Conservation (phyloP, 73 alveolate genomes). For the Tetrahymena borealis region DNA sequence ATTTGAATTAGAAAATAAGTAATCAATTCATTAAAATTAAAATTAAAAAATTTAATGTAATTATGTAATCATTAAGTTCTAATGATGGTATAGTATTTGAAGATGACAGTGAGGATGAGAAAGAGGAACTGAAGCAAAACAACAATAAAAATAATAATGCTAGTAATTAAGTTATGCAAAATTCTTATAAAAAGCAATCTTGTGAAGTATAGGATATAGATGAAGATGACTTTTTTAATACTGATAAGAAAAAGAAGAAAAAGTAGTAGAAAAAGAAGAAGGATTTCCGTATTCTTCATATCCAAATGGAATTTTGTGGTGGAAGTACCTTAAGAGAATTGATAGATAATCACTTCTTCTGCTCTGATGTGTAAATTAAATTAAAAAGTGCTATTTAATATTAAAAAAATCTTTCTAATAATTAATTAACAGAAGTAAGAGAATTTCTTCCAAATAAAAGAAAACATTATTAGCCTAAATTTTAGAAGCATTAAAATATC, state of each 20-base stretch:
- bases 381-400: not conserved
- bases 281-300: conserved; percentile 14
- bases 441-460: conserved; percentile 5
- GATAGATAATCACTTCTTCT: conserved; percentile 14
- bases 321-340: conserved; percentile 43
- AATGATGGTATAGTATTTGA: not conserved
- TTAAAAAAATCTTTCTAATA: not conserved
- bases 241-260: not conserved
- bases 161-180: not conserved
- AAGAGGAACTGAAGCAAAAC: not conserved
- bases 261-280: not conserved
- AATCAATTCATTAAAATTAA: not conserved
- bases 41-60: not conserved
- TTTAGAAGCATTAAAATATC: conserved; percentile 77
- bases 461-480: conserved; percentile 62
- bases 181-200: not conserved
- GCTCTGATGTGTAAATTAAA: not conserved
- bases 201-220: not conserved
- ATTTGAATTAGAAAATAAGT: not conserved
- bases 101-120: conserved; percentile 17
- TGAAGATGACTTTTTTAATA: conserved; percentile 1
- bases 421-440: not conserved
- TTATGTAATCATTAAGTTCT: not conserved
- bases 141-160: not conserved
- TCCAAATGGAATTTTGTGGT: conserved; percentile 53